Conservation (phyloP, 345 rosid genomes). For the Stellera chamaejasme region DNA sequence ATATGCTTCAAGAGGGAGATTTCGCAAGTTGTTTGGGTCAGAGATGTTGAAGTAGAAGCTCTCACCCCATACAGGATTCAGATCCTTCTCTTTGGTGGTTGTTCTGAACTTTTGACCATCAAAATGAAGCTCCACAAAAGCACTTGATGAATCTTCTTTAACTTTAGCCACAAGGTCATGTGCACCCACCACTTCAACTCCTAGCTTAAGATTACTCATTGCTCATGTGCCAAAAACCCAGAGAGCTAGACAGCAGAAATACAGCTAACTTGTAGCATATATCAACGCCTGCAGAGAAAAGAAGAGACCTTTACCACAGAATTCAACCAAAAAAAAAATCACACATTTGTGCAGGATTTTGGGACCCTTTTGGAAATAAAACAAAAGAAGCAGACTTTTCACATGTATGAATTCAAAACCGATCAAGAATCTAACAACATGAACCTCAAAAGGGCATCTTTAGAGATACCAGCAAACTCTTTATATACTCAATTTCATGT, state of each 20-base stretch:
- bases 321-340: background rate
- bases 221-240: background rate
- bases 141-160: conserved; percentile 41
- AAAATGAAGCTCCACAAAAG: conserved; percentile 78
- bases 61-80: conserved; percentile 79
- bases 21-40: conserved; percentile 44
- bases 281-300: conserved; percentile 17
- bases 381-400: background rate
- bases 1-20: conserved; percentile 54
- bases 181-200: conserved; percentile 80
- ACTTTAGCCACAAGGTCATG: conserved; percentile 60
- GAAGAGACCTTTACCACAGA: background rate
- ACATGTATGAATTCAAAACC: background rate
- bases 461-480: conserved; percentile 9
- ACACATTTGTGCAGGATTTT: background rate
- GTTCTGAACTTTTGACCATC: conserved; percentile 70
- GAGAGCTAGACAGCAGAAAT: background rate
- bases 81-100: conserved; percentile 52
- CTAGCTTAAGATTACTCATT: conserved; percentile 75
- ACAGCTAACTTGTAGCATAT: too few relatives aligned
- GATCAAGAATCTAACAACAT: background rate
- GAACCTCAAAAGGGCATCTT: background rate
- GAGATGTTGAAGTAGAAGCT: conserved; percentile 77
- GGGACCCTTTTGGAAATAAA: too few relatives aligned
- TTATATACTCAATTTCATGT: background rate